Evolutionary conservation across 208 protist genomes (phyloP).

Genomic region (Acanthamoeba quina): DNA sequence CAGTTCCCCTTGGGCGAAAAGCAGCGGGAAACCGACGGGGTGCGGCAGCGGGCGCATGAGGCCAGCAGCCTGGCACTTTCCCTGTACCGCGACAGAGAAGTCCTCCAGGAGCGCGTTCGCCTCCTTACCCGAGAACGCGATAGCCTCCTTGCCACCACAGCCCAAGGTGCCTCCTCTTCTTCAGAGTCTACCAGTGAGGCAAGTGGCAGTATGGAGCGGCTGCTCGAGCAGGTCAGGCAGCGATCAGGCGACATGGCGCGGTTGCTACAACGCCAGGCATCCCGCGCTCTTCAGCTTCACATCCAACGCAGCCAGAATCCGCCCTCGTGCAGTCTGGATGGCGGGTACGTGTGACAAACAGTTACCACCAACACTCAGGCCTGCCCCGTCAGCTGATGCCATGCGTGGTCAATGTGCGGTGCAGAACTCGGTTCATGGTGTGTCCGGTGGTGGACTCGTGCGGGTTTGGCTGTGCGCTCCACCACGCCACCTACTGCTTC

Average conservation of each 20-base stretch:
- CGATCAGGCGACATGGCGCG: background rate
- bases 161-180: background rate
- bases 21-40: background rate
- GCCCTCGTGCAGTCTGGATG: background rate
- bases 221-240: background rate
- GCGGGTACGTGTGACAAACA: too few relatives aligned
- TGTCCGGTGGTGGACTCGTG: background rate
- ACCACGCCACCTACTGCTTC: conserved; percentile 40
- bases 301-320: background rate
- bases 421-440: conserved; percentile 19
- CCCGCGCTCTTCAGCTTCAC: background rate
- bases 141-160: background rate
- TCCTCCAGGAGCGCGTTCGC: background rate
- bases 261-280: background rate
- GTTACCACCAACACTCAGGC: too few relatives aligned
- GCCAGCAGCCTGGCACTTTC: background rate
- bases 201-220: background rate
- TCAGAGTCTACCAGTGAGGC: background rate
- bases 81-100: background rate
- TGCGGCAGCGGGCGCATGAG: background rate
- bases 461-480: conserved; percentile 18
- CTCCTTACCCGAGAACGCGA: background rate
- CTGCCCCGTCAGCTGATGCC: too few relatives aligned
- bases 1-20: background rate
- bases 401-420: background rate